These are phyloP conservation scores for Auricularia heimuer DNA, from an alignment of 768 basidiomycete genomes.

Conservation along the genomic window DNA sequence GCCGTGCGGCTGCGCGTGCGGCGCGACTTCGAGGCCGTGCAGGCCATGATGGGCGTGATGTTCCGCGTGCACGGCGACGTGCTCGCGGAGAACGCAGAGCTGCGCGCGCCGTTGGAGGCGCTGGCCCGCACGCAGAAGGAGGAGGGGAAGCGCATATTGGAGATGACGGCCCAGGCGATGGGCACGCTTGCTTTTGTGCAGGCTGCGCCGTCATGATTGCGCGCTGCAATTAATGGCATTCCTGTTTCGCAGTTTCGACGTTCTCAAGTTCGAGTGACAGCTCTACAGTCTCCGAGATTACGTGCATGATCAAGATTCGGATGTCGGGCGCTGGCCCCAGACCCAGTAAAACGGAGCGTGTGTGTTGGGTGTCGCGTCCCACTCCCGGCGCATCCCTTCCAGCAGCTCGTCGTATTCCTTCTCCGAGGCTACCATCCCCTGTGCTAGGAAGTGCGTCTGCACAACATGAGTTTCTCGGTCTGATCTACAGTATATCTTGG, in stretches of 20 bases:
- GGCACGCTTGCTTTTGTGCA: constrained; percentile 71
- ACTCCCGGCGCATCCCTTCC: not conserved
- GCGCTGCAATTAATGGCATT: too few relatives aligned
- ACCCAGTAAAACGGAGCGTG: not conserved
- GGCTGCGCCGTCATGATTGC: constrained; percentile 39
- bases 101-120: constrained; percentile 44
- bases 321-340: not conserved
- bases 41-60: constrained; percentile 78
- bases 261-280: too few relatives aligned
- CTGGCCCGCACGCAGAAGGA: constrained; percentile 57
- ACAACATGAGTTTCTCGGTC: not conserved
- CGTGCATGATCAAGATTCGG: too few relatives aligned
- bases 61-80: constrained; percentile 77
- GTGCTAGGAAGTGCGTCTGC: not conserved
- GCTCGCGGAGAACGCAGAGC: constrained; percentile 59
- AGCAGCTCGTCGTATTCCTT: not conserved
- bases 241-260: too few relatives aligned
- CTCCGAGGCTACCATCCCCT: not conserved
- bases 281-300: too few relatives aligned
- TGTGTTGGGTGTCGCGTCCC: not conserved
- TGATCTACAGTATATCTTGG: not conserved
- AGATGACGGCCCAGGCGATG: constrained; percentile 61
- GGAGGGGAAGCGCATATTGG: constrained; percentile 71
- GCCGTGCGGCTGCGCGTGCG: constrained; percentile 63
- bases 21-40: constrained; percentile 91